Percentiles rank a stretch among this genome's conserved stretches.
These are phyloP conservation scores for Carex pumila DNA, from an alignment of 176 grass and related monocot genomes.

Conservation along the genomic window DNA sequence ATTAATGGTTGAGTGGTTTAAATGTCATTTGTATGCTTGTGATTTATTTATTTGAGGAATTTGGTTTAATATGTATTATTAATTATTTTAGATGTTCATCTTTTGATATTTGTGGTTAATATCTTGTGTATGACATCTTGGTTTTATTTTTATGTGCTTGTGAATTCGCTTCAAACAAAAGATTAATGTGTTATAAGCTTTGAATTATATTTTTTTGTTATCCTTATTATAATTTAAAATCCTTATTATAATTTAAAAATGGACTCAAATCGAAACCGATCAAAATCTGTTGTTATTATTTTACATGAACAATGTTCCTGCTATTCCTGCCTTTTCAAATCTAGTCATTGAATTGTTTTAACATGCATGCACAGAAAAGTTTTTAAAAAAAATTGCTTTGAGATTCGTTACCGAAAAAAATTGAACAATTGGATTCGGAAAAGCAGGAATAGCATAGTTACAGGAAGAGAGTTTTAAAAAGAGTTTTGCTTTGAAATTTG, in stretches of 20 bases:
- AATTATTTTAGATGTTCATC: neutral
- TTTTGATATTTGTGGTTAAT: neutral
- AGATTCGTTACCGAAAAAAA: too few species aligned
- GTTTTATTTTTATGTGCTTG: neutral
- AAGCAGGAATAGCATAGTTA: neutral
- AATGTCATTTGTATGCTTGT: neutral
- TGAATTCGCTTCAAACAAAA: neutral
- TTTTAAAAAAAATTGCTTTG: too few species aligned
- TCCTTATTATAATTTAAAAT: neutral
- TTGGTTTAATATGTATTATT: neutral
- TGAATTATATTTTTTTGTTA: neutral
- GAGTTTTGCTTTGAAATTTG: too few species aligned
- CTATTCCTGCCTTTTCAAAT: too few species aligned
- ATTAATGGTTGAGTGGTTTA: neutral
- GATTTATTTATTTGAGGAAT: conserved; percentile 1
- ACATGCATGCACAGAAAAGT: too few species aligned
- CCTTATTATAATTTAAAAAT: too few species aligned
- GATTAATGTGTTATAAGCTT: neutral
- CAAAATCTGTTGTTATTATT: too few species aligned
- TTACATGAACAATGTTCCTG: too few species aligned
- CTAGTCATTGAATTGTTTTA: too few species aligned
- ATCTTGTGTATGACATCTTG: neutral
- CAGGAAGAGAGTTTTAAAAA: too few species aligned
- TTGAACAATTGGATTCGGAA: too few species aligned
- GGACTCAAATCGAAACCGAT: too few species aligned